Evolutionary conservation across 2,329 filamentous ascomycete species (phyloP).

Genomic region (Sclerotinia glacialis): DNA sequence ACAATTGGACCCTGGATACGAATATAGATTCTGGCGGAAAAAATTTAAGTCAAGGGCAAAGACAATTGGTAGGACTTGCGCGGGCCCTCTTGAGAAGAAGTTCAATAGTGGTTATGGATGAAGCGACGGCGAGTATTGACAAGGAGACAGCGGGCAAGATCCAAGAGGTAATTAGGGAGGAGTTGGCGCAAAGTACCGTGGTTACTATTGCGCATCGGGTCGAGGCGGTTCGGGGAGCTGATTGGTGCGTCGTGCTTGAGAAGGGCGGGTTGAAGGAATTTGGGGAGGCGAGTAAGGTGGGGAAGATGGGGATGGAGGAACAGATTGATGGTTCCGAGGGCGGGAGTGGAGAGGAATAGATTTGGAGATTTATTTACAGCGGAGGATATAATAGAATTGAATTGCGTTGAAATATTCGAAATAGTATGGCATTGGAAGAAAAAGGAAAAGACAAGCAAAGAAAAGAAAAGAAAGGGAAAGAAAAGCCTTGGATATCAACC

Average conservation of each 20-base stretch:
- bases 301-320: not conserved
- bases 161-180: slow-evolving; percentile 53
- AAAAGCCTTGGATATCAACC: not conserved
- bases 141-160: slow-evolving; percentile 57
- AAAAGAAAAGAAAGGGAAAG: no score
- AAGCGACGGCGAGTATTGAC: slow-evolving; percentile 64
- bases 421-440: not conserved
- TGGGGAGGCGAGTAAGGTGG: slow-evolving; percentile 26
- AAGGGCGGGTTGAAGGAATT: slow-evolving; percentile 34
- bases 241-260: slow-evolving; percentile 43
- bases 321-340: not conserved
- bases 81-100: slow-evolving; percentile 61
- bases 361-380: no score
- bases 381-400: not conserved
- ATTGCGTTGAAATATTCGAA: not conserved
- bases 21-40: slow-evolving; percentile 58
- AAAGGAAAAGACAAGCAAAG: not conserved
- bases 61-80: slow-evolving; percentile 62
- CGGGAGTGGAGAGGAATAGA: slow-evolving; percentile 1
- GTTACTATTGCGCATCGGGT: slow-evolving; percentile 64
- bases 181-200: slow-evolving; percentile 58
- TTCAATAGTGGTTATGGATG: slow-evolving; percentile 62
- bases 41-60: slow-evolving; percentile 62
- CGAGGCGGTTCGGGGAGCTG: slow-evolving; percentile 58
- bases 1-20: slow-evolving; percentile 56